phyloP scores from a whole-genome alignment of 441 rosid species.

The Populus tomentosa region DNA sequence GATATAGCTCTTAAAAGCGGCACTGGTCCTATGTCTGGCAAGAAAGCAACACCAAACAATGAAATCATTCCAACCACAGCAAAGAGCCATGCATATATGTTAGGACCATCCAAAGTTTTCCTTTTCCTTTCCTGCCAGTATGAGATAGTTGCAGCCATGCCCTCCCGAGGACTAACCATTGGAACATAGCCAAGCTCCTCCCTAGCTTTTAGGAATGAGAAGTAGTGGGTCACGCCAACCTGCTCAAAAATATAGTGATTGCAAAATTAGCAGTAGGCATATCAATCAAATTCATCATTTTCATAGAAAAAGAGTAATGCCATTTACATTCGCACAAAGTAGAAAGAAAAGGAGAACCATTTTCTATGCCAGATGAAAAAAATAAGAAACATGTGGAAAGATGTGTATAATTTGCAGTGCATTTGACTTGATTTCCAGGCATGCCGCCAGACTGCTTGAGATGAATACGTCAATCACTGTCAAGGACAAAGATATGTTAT shows the following conservation, averaged over 20 bases:
- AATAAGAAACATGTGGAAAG: neutral
- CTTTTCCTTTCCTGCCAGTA: slow-evolving; percentile 73
- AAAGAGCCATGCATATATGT: slow-evolving; percentile 59
- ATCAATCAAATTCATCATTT: slow-evolving; percentile 6
- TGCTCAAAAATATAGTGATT: slow-evolving; percentile 18
- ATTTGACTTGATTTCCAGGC: neutral
- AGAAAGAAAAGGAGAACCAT: neutral
- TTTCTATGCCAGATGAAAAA: neutral
- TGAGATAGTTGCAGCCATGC: slow-evolving; percentile 78
- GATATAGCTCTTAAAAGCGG: slow-evolving; percentile 41
- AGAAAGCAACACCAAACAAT: slow-evolving; percentile 53
- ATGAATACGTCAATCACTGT: neutral
- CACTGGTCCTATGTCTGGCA: slow-evolving; percentile 72
- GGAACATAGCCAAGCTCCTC: neutral
- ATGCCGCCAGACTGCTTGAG: neutral
- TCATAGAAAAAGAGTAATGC: neutral
- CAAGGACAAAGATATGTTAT: neutral
- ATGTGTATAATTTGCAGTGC: neutral
- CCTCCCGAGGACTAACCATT: neutral
- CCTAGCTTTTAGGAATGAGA: slow-evolving; percentile 75
- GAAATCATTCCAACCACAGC: slow-evolving; percentile 43
- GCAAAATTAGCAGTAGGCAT: slow-evolving; percentile 4
- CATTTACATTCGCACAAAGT: neutral
- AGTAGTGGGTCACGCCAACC: slow-evolving; percentile 93
- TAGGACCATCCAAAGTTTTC: slow-evolving; percentile 79